These are phyloP conservation scores for Cucumis melo DNA, from an alignment of 306 rosid genomes.

Conservation along the genomic window DNA sequence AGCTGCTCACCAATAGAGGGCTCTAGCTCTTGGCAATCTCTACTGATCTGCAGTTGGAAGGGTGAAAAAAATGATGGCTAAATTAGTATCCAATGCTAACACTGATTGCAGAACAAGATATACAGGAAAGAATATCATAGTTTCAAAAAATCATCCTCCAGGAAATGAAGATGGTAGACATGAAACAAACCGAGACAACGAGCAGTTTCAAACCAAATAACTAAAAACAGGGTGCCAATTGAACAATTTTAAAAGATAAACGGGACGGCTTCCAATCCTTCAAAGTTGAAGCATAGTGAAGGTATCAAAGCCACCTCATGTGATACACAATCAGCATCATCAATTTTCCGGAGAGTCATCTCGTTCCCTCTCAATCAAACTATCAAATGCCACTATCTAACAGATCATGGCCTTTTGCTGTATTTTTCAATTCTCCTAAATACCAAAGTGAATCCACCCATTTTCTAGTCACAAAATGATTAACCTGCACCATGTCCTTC, in stretches of 20 bases:
- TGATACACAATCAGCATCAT: too few species aligned
- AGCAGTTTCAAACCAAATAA: neutral
- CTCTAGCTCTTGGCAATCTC: constrained; percentile 99
- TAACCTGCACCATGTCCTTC: too few species aligned
- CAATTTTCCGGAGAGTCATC: too few species aligned
- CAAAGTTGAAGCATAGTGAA: too few species aligned
- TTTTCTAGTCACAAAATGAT: too few species aligned
- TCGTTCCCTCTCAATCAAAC: too few species aligned
- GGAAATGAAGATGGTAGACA: neutral
- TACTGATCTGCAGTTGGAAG: constrained; percentile 76
- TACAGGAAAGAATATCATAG: neutral
- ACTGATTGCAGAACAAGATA: neutral
- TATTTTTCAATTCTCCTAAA: too few species aligned
- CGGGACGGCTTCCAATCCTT: neutral
- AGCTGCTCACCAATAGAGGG: constrained; percentile 89
- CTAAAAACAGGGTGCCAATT: neutral
- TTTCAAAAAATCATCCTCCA: neutral
- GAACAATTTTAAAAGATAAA: neutral
- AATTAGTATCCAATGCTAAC: neutral
- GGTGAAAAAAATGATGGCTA: neutral
- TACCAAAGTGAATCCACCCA: too few species aligned
- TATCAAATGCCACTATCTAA: too few species aligned
- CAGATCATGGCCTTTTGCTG: too few species aligned
- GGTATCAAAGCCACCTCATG: too few species aligned
- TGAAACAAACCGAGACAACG: neutral